These are phyloP conservation scores for Bacidia gigantensis DNA, from an alignment of 495 filamentous ascomycete genomes.

Conservation along the genomic window DNA sequence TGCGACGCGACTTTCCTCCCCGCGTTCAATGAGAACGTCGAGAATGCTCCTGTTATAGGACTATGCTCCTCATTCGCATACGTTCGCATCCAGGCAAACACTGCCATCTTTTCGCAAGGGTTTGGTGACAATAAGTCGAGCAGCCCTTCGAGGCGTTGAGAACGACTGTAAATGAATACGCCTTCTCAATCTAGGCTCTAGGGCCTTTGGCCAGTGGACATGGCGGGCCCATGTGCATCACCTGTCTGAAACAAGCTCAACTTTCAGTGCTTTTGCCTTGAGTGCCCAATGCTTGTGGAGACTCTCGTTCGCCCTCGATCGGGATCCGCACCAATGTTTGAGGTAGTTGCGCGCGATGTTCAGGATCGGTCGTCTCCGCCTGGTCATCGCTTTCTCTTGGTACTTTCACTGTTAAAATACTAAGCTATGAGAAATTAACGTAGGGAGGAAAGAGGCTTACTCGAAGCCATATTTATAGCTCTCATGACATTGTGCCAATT, in stretches of 20 bases:
- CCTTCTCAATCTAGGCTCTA: too few species aligned
- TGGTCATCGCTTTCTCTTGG: slow-evolving; percentile 37
- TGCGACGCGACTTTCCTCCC: slow-evolving; percentile 7
- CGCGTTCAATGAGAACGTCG: background rate
- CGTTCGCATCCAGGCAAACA: too few species aligned
- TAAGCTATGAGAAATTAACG: too few species aligned
- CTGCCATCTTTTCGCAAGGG: too few species aligned
- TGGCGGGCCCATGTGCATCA: too few species aligned
- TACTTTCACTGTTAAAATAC: slow-evolving; percentile 36
- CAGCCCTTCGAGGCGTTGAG: too few species aligned
- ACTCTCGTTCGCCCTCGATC: slow-evolving; percentile 31
- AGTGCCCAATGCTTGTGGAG: background rate
- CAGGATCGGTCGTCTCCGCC: slow-evolving; percentile 27
- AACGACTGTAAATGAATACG: too few species aligned
- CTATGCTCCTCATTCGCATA: too few species aligned
- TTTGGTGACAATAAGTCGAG: too few species aligned
- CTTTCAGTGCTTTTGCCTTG: background rate
- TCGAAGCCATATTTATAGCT: slow-evolving; percentile 88
- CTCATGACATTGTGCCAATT: slow-evolving; percentile 95
- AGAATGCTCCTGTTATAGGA: too few species aligned
- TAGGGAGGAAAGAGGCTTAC: slow-evolving; percentile 57
- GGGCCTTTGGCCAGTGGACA: too few species aligned
- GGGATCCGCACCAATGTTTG: slow-evolving; percentile 75
- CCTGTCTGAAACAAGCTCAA: background rate
- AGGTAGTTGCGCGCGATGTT: slow-evolving; percentile 43